Evolutionary conservation across 176 grass and related monocot species (phyloP).

Genomic region (Hyparrhenia diplandra): DNA sequence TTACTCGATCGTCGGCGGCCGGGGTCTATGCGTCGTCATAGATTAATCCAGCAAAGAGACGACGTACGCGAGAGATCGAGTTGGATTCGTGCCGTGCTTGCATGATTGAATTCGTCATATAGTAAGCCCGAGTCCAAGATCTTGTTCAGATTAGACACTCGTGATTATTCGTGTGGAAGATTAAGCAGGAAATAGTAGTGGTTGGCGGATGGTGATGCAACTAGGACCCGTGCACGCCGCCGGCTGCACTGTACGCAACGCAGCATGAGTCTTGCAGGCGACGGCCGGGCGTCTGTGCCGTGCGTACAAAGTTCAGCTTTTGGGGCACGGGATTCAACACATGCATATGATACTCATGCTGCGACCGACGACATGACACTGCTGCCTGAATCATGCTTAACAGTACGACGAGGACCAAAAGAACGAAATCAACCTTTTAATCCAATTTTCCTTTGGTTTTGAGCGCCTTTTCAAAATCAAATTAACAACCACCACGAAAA

Average conservation of each 20-base stretch:
- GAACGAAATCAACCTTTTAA: not conserved
- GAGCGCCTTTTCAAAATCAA: not conserved
- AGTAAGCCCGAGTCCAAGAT: conserved; percentile 23
- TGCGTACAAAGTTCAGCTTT: not conserved
- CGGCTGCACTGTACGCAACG: not conserved
- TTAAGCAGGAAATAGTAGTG: not conserved
- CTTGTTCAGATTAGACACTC: not conserved
- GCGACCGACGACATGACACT: not conserved
- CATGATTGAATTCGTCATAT: too few species aligned
- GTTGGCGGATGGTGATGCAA: not conserved
- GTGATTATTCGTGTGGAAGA: not conserved
- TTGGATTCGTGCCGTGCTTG: conserved; percentile 11
- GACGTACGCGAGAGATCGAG: not conserved
- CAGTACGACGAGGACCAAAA: not conserved
- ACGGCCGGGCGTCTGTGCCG: not conserved
- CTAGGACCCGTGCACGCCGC: not conserved
- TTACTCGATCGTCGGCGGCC: not conserved
- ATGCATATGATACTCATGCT: not conserved
- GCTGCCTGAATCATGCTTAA: not conserved
- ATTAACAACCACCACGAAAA: not conserved
- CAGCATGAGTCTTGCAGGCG: conserved; percentile 17
- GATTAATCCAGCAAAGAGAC: not conserved
- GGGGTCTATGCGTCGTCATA: not conserved
- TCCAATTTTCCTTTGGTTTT: not conserved
- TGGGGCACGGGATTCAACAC: not conserved